Conservation (phyloP, 352 stramenopile species). For the Globisporangium abappressorium region DNA sequence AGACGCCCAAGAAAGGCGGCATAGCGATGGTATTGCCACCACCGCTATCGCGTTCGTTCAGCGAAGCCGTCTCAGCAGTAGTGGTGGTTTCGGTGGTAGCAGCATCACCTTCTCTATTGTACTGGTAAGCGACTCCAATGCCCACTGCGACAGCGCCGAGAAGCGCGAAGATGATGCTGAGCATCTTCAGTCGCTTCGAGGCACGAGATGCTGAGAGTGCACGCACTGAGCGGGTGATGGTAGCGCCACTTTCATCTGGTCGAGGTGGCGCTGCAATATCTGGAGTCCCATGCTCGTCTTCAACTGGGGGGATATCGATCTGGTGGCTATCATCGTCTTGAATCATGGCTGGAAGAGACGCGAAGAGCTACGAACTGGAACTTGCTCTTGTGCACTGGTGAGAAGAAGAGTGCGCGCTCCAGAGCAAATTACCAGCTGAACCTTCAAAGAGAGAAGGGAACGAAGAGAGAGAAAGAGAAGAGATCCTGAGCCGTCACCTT, state of each 20-base stretch:
- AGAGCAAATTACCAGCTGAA: constrained; percentile 1
- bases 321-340: constrained; percentile 9
- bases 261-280: not conserved
- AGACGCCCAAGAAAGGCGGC: not conserved
- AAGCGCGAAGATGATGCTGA: constrained; percentile 16
- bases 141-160: constrained; percentile 20
- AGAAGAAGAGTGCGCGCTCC: not conserved
- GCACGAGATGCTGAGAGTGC: not conserved
- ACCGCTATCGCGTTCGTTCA: not conserved
- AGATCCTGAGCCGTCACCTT: constrained; percentile 1
- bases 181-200: constrained; percentile 16
- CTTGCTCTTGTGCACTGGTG: not conserved
- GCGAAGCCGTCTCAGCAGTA: constrained; percentile 6
- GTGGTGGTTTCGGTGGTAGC: constrained; percentile 2
- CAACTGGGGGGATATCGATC: constrained; percentile 5
- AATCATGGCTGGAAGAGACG: constrained; percentile 6
- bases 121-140: constrained; percentile 12
- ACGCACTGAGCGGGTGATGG: not conserved
- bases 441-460: not conserved
- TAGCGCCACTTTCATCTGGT: not conserved
- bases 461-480: not conserved
- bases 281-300: not conserved
- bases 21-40: not conserved
- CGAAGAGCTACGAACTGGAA: constrained; percentile 5
- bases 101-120: no score